phyloP scores from a whole-genome alignment of 2,329 filamentous ascomycete genomes.

The Penicillium sp. region DNA sequence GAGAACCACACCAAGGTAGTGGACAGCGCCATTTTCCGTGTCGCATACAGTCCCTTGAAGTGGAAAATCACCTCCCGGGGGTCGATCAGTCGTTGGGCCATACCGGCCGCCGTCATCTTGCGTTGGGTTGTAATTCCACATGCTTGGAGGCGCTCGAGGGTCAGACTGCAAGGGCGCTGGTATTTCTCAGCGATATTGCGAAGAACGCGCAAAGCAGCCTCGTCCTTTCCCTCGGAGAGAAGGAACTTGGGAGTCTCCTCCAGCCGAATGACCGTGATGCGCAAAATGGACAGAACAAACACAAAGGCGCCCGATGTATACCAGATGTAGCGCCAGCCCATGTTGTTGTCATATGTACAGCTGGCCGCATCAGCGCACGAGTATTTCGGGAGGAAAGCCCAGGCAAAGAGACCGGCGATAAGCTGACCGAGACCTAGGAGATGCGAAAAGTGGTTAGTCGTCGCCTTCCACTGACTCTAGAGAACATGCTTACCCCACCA shows the following conservation, averaged over 20 bases:
- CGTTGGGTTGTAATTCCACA: slow-evolving; percentile 37
- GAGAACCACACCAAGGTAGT: slow-evolving; percentile 68
- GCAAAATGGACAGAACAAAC: slow-evolving; percentile 54
- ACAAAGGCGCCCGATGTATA: slow-evolving; percentile 56
- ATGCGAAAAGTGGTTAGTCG: not conserved
- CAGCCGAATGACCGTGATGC: slow-evolving; percentile 56
- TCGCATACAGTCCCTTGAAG: slow-evolving; percentile 65
- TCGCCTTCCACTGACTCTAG: not conserved
- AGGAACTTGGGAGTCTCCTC: slow-evolving; percentile 61
- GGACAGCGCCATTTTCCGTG: slow-evolving; percentile 59
- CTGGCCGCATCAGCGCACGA: slow-evolving; percentile 48
- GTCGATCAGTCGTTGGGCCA: slow-evolving; percentile 13
- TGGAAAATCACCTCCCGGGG: slow-evolving; percentile 47
- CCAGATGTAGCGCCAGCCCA: slow-evolving; percentile 61
- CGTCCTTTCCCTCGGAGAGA: slow-evolving; percentile 55
- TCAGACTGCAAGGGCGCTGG: slow-evolving; percentile 54
- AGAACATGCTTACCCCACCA: slow-evolving; percentile 33
- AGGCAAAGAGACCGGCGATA: slow-evolving; percentile 55
- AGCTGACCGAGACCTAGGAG: slow-evolving; percentile 48
- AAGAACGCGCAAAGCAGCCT: slow-evolving; percentile 51
- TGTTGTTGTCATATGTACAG: slow-evolving; percentile 55
- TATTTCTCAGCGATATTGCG: slow-evolving; percentile 55
- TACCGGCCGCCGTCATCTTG: not conserved
- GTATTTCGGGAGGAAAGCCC: slow-evolving; percentile 53
- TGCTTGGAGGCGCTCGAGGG: slow-evolving; percentile 49